Conservation (phyloP, 306 rosid genomes). For the Rosa chinensis region DNA sequence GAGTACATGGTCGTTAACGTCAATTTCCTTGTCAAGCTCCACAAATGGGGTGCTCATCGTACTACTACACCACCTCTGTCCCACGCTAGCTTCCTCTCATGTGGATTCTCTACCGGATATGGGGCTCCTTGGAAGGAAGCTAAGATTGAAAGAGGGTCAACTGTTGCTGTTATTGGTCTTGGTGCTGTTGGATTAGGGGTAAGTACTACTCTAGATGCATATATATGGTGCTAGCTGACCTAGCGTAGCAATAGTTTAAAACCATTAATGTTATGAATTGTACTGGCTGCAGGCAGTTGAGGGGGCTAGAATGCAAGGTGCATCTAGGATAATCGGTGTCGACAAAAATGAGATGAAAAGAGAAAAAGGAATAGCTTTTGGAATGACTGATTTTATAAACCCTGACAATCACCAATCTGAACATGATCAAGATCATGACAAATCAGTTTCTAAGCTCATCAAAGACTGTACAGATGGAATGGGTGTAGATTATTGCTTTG, state of each 20-base stretch:
- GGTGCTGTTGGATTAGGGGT: slow-evolving; percentile 51
- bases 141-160: slow-evolving; percentile 24
- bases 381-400: slow-evolving; percentile 48
- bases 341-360: slow-evolving; percentile 46
- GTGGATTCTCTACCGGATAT: slow-evolving; percentile 44
- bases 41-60: neutral
- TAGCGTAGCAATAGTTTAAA: neutral
- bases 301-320: slow-evolving; percentile 45
- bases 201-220: neutral
- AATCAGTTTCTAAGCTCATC: slow-evolving; percentile 34
- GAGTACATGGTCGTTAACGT: slow-evolving; percentile 33
- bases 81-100: slow-evolving; percentile 39
- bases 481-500: slow-evolving; percentile 60
- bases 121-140: slow-evolving; percentile 46
- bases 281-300: slow-evolving; percentile 13
- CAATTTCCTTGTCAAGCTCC: slow-evolving; percentile 25
- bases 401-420: slow-evolving; percentile 9
- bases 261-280: neutral
- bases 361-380: slow-evolving; percentile 46
- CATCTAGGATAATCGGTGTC: slow-evolving; percentile 47
- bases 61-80: slow-evolving; percentile 3
- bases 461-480: slow-evolving; percentile 44
- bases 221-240: neutral
- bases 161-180: slow-evolving; percentile 37
- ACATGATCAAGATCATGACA: neutral